Evolutionary conservation across 2,329 filamentous ascomycete genomes (phyloP), one percentile per base, ranked within the genome.

Genomic region (Fusarium caatingaense): DNA sequence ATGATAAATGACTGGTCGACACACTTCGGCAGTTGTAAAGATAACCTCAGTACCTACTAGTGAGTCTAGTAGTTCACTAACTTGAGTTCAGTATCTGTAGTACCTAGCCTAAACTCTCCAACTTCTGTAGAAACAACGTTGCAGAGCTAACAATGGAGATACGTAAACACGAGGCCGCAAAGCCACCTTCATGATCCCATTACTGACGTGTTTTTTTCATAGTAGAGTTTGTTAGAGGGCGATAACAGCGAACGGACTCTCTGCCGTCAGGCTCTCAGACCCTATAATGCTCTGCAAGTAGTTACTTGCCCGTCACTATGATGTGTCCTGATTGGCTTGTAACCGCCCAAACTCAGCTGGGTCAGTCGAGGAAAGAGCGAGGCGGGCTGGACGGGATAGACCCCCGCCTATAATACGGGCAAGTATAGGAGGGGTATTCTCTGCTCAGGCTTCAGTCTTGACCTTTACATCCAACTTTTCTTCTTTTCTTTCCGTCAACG

Each of bases 381-480:
- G 63, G 61, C 61, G 61, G 61, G 49, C 44, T 32, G 37, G 23
- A 55, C 37, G 18, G 34, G 42, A 56, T 45, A 28, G 56, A 57
- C 50, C 64, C 54, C 54, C 55, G n/a, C 32, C 66, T 61, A 66
- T 69, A n/a, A n/a, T n/a, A n/a, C n/a, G n/a, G n/a, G n/a, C n/a
- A n/a, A n/a, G n/a, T n/a, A 67, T 67, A 46, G 64, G 13, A 23
- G 41, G 66, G 66, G 54, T 69, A 28, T 34, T 49, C 48, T 64
- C 41, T 11, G 20, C 60, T 60, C 37, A 18, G 48, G 34, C 49
- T 56, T 56, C 46, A 48, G 48, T 23, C 49, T 56, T 56, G 42
- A 48, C 42, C 44, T 49, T 69, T 37, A 45, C 48, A 60, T 69
- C 60, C 64, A 58, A 53, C 63, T 54, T 60, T 69, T 64, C 40